Evolutionary conservation across 805 yeast species (phyloP).

Genomic region (Schwanniomyces occidentalis): DNA sequence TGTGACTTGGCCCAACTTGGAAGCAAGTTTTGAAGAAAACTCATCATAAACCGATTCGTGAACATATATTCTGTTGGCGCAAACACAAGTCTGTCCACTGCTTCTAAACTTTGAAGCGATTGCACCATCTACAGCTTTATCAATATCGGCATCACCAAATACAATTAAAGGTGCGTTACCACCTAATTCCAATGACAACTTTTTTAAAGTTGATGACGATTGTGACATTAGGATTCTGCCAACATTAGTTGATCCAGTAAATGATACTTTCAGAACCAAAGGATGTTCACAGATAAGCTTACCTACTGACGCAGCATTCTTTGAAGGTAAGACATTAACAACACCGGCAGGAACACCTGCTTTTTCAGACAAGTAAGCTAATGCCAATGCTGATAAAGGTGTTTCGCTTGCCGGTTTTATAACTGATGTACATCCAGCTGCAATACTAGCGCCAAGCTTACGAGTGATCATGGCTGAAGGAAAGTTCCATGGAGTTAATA

Average conservation of each 20-base stretch:
- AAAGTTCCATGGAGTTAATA: conserved; percentile 83
- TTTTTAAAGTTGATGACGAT: conserved; percentile 57
- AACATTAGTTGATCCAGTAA: conserved; percentile 65
- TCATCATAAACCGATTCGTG: conserved; percentile 51
- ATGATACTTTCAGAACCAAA: conserved; percentile 53
- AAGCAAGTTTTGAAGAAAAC: conserved; percentile 46
- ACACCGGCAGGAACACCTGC: conserved; percentile 77
- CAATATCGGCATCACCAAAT: conserved; percentile 60
- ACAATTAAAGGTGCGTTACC: conserved; percentile 69
- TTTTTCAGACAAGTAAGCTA: conserved; percentile 57
- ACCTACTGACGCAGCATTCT: conserved; percentile 50
- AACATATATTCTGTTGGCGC: conserved; percentile 60
- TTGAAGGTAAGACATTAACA: conserved; percentile 60
- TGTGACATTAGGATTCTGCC: conserved; percentile 62
- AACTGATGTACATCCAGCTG: conserved; percentile 78
- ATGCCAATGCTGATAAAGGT: conserved; percentile 70
- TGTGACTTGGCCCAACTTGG: conserved; percentile 35
- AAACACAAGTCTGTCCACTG: conserved; percentile 67
- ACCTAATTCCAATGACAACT: conserved; percentile 63
- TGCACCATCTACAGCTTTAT: conserved; percentile 52
- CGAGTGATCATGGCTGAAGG: conserved; percentile 79
- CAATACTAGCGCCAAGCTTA: conserved; percentile 73
- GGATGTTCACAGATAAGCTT: conserved; percentile 47
- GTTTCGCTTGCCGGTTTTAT: conserved; percentile 79
- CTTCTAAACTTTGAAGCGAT: conserved; percentile 59